Base-by-base conservation (phyloP, 352 stramenopile species). In the Globisporangium spinosum region DNA sequence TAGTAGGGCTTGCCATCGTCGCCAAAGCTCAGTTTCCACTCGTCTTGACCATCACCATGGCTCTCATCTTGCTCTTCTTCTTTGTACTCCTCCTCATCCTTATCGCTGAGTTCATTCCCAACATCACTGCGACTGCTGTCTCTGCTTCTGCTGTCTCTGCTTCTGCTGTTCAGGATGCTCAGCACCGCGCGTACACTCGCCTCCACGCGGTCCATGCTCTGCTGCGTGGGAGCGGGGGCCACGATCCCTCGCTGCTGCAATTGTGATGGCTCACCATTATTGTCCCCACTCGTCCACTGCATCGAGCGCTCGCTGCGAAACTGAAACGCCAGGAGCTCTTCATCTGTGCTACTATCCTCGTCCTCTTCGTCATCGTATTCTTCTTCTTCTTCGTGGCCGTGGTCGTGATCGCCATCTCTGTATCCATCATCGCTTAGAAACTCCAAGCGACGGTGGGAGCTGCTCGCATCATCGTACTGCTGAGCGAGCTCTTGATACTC, bases 121-220 rank as follows among this genome's bases (percentile, higher is more conserved):
- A 57, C 58, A 6, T 79, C 69, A 34, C 67, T 75, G 58, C 62
- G 65, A n/a, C 15, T 45, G 12, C 45, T 55, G 62, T n/a, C n/a
- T n/a, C 27, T 38, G 22, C 73, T 60, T 17, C 56, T 75, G 60
- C 76, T 62, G 29, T 88, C n/a, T n/a, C 27, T 38, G 22, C 73
- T 60, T 17, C 56, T 75, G 60, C 76, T 62, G 29, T 88, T 81
- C 32, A 93, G 51, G 15, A 90, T 70, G 54, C 71, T 68, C 65
- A 92, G 62, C 32, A 82, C 84, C 47, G 75, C 77, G 2, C 74
- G 69, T 8, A 93, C 79, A 55, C 70, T 85, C 7, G 70, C 71
- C 56, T 89, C 84, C n/a, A 89, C 70, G 45, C 80, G 73, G 12
- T 75, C 74, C 49, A 73, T 77, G 67, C 10, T 78, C 62, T 3